Evolutionary conservation across 2,329 filamentous ascomycete species (phyloP).

Genomic region (Akanthomyces dipterigenus): DNA sequence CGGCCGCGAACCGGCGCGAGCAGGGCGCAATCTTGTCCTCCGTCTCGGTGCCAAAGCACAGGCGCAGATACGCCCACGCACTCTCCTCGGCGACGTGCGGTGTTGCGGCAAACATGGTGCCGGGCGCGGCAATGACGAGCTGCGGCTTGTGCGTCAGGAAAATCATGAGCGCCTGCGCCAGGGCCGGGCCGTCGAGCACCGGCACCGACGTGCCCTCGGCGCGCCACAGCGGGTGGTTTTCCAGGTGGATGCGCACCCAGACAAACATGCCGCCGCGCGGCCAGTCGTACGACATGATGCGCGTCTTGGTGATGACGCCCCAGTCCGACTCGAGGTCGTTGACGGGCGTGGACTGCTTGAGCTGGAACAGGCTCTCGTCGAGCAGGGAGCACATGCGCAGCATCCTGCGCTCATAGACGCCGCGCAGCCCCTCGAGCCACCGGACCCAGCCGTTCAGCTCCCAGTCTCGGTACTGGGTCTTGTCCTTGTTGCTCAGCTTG

Average conservation of each 20-base stretch:
- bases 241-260: slow-evolving; percentile 69
- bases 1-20: slow-evolving; percentile 59
- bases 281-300: slow-evolving; percentile 69
- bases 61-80: slow-evolving; percentile 65
- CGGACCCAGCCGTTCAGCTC: slow-evolving; percentile 79
- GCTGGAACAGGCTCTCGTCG: slow-evolving; percentile 57
- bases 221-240: slow-evolving; percentile 62
- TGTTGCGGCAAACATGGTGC: slow-evolving; percentile 66
- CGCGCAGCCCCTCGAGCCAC: slow-evolving; percentile 81
- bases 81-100: slow-evolving; percentile 48
- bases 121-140: slow-evolving; percentile 63
- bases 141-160: slow-evolving; percentile 63
- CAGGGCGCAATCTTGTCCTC: slow-evolving; percentile 60
- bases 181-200: slow-evolving; percentile 45
- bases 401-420: slow-evolving; percentile 82
- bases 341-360: slow-evolving; percentile 53
- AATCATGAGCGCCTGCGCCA: slow-evolving; percentile 63
- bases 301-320: slow-evolving; percentile 67
- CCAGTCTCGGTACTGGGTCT: slow-evolving; percentile 55
- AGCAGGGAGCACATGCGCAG: slow-evolving; percentile 67
- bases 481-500: slow-evolving; percentile 41
- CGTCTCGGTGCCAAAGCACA: slow-evolving; percentile 83
- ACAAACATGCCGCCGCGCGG: slow-evolving; percentile 89
- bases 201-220: slow-evolving; percentile 24
- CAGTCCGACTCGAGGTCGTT: slow-evolving; percentile 51